Base-by-base conservation (phyloP, 108 stramenopile genomes). In the Pseudonitzschia pungens region DNA sequence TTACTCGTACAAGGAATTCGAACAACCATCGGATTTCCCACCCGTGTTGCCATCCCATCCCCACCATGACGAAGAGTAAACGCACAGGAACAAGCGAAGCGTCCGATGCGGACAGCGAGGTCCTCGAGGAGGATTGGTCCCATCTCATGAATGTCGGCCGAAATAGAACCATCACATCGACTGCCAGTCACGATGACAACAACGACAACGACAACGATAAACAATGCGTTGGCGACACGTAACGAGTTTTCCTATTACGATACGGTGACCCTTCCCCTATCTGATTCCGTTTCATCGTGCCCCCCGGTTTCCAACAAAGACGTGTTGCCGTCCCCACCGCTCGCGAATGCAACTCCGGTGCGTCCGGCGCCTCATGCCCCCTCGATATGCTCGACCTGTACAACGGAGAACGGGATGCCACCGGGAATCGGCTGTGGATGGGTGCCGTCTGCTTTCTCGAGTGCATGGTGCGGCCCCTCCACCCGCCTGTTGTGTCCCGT, bases 341-440 rank as follows among this genome's bases (percentile, higher is more conserved):
- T 62, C 29, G 15, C 32, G 14, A n/a, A 62, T 62, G 60, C 20
- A 62, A 40, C 29, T 62, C n/a, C 60, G 60, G 12, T 62, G 60
- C 60, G 29, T 62, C 27, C 11, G 40, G 9, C 43, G 75, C 12
- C 60, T 91, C 8, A 77, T 87, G n/a, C 4, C 90, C 90, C 15
- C 27, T 87, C 18, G 90, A 91, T 55, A 91, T 91, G 90, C 82
- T 88, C 71, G 74, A 87, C 71, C 65, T 91, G 36, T 82, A 70
- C 24, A 29, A 42, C 27, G 90, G 90, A 1, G 44, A 32, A 8
- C 58, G 70, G 14, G 90, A 91, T 67, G 82, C 87, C 4, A 91
- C 90, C 1, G 90, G 90, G 45, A 75, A 81, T 59, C 45, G 83
- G 24, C 73, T 88, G n/a, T 91, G 90, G 90, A 82, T 76, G 71